Conservation (phyloP, 371 early-diverging fungal species). For the Entomophthora muscae region DNA sequence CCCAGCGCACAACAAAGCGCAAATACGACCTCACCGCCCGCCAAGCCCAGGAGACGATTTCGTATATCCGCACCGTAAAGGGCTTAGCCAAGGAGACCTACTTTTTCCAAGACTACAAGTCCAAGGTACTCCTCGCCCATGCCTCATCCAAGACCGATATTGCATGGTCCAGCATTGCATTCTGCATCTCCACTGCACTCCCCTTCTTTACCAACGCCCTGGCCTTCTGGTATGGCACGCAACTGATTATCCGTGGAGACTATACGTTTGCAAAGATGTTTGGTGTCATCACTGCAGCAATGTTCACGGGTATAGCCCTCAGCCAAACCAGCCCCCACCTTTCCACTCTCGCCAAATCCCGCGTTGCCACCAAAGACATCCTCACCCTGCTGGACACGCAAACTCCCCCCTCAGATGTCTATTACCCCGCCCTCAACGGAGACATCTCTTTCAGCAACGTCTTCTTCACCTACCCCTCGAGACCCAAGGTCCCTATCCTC, state of each 20-base stretch:
- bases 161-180: slow-evolving; percentile 20
- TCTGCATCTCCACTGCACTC: slow-evolving; percentile 33
- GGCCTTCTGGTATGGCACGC: slow-evolving; percentile 62
- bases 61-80: slow-evolving; percentile 70
- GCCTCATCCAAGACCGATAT: slow-evolving; percentile 27
- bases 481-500: slow-evolving; percentile 38
- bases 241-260: slow-evolving; percentile 23
- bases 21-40: slow-evolving; percentile 60
- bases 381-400: slow-evolving; percentile 59
- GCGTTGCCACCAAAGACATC: slow-evolving; percentile 44
- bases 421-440: slow-evolving; percentile 24
- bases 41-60: slow-evolving; percentile 64
- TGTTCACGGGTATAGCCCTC: slow-evolving; percentile 52
- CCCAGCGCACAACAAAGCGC: slow-evolving; percentile 2
- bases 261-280: slow-evolving; percentile 30
- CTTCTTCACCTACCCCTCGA: slow-evolving; percentile 47
- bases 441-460: slow-evolving; percentile 52
- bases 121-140: slow-evolving; percentile 28
- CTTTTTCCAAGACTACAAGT: slow-evolving; percentile 36
- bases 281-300: slow-evolving; percentile 40
- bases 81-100: slow-evolving; percentile 59
- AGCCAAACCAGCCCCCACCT: slow-evolving; percentile 30
- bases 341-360: slow-evolving; percentile 20
- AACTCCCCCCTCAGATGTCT: slow-evolving; percentile 38
- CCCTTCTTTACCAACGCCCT: slow-evolving; percentile 50